Evolutionary conservation across 2,329 filamentous ascomycete genomes (phyloP), one percentile per base, ranked within the genome.

Genomic region (Pseudocercospora eumusae): DNA sequence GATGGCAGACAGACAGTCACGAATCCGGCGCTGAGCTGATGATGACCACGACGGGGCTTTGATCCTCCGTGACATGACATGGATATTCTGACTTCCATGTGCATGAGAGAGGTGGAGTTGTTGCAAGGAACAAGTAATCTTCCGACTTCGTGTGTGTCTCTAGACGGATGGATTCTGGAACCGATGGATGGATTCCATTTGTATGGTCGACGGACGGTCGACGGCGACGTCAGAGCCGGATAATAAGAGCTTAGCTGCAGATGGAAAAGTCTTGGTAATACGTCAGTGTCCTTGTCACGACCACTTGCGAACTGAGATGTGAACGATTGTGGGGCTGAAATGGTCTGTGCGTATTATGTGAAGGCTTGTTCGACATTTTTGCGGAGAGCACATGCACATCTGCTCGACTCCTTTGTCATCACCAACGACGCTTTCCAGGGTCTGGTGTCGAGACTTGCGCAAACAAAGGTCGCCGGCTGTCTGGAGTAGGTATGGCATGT

Each of bases 161-260:
- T 47, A 18, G 18, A 23, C 44, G 18, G 18, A 23, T 47, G 21
- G 18, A n/a, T n/a, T n/a, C n/a, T n/a, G n/a, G n/a, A n/a, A n/a
- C n/a, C n/a, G n/a, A n/a, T n/a, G n/a, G n/a, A n/a, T n/a, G n/a
- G n/a, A 20, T n/a, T 18, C 18, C 42, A 2, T 18, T 15, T 45
- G 42, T 23, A 21, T 47, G 20, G 23, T 47, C 44, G 44, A 47
- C 44, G 20, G n/a, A n/a, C n/a, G n/a, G n/a, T n/a, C n/a, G n/a
- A n/a, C n/a, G n/a, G n/a, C n/a, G n/a, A n/a, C n/a, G n/a, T n/a
- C n/a, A n/a, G n/a, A 31, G 25, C 55, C 23, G 23, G 25, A 47
- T 13, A 20, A 47, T 13, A 20, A 33, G 57, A 57, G 61, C 61
- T 63, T 63, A 58, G 55, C 57, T 56, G 55, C 44, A 56, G 21